Percentiles rank a stretch among this genome's conserved stretches.
These are phyloP conservation scores for Fraxinus quadrangulata DNA, from an alignment of 257 asterid genomes.

Conservation along the genomic window DNA sequence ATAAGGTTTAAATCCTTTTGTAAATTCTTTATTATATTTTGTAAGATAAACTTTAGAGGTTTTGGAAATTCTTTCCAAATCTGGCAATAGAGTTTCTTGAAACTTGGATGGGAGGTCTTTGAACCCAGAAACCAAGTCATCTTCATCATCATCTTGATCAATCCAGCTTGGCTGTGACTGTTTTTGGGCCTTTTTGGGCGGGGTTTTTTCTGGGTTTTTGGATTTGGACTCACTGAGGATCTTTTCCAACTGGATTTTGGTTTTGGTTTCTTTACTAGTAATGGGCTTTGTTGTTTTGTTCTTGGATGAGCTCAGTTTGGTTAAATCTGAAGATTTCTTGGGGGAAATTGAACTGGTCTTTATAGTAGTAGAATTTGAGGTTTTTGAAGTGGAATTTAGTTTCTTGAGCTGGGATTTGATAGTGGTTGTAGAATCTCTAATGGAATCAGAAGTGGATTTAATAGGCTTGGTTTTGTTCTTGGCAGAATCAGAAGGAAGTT, in stretches of 20 bases:
- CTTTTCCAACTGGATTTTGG: slow-evolving; percentile 33
- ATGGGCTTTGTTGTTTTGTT: slow-evolving; percentile 53
- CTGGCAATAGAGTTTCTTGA: slow-evolving; percentile 78
- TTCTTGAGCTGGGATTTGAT: slow-evolving; percentile 59
- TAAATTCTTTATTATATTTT: slow-evolving; percentile 71
- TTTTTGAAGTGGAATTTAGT: slow-evolving; percentile 65
- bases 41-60: slow-evolving; percentile 64
- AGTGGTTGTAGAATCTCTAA: slow-evolving; percentile 13
- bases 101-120: slow-evolving; percentile 69
- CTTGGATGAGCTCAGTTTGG: slow-evolving; percentile 42
- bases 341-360: slow-evolving; percentile 28
- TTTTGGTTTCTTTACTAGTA: slow-evolving; percentile 29
- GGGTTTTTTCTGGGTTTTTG: slow-evolving; percentile 18
- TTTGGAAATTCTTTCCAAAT: slow-evolving; percentile 69
- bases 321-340: slow-evolving; percentile 62
- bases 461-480: slow-evolving; percentile 5
- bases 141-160: slow-evolving; percentile 52
- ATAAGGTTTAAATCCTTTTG: slow-evolving; percentile 73
- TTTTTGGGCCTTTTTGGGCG: slow-evolving; percentile 33
- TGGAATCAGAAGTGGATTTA: slow-evolving; percentile 25
- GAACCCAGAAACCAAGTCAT: slow-evolving; percentile 62
- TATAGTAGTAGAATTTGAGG: slow-evolving; percentile 40
- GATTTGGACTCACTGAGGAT: slow-evolving; percentile 24
- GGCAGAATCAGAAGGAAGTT: slow-evolving; percentile 17
- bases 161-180: slow-evolving; percentile 38